Conservation (phyloP, 805 yeast species). For the Wickerhamiella siamensis region DNA sequence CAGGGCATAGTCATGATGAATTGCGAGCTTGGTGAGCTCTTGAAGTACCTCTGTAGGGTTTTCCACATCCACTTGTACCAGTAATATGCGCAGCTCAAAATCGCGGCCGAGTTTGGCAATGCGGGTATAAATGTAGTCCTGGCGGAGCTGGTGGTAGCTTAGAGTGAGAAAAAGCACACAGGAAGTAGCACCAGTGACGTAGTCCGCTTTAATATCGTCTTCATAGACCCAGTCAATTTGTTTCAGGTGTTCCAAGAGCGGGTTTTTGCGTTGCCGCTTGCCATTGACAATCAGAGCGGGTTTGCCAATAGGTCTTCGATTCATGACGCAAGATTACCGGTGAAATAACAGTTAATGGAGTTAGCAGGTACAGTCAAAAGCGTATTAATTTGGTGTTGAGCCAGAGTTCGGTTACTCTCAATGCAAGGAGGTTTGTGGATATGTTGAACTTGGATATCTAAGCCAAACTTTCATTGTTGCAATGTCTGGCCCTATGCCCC, state of each 20-base stretch:
- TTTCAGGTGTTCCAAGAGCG: constrained; percentile 17
- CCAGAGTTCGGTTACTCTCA: too few relatives aligned
- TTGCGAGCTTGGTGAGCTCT: constrained; percentile 24
- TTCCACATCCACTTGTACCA: constrained; percentile 28
- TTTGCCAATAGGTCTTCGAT: not conserved
- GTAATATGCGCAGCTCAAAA: constrained; percentile 22
- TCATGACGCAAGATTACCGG: too few relatives aligned
- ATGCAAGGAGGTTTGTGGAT: too few relatives aligned
- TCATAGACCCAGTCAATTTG: constrained; percentile 20
- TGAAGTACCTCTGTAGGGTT: constrained; percentile 24
- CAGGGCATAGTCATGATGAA: constrained; percentile 23
- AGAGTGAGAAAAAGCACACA: constrained; percentile 27
- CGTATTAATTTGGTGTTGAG: too few relatives aligned
- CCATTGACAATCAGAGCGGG: not conserved
- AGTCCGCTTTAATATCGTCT: constrained; percentile 25
- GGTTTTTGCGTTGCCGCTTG: constrained; percentile 21
- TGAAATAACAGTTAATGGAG: too few relatives aligned
- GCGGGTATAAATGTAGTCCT: constrained; percentile 29
- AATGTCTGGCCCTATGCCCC: constrained; percentile 19
- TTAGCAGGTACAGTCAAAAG: too few relatives aligned
- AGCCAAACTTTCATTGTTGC: not conserved
- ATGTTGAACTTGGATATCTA: too few relatives aligned
- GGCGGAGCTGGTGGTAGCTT: constrained; percentile 26
- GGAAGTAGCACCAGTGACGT: constrained; percentile 22
- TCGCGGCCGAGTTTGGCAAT: constrained; percentile 24